phyloP scores from a whole-genome alignment of 805 yeast genomes.

The Vanderwaltozyma yarrowii region DNA sequence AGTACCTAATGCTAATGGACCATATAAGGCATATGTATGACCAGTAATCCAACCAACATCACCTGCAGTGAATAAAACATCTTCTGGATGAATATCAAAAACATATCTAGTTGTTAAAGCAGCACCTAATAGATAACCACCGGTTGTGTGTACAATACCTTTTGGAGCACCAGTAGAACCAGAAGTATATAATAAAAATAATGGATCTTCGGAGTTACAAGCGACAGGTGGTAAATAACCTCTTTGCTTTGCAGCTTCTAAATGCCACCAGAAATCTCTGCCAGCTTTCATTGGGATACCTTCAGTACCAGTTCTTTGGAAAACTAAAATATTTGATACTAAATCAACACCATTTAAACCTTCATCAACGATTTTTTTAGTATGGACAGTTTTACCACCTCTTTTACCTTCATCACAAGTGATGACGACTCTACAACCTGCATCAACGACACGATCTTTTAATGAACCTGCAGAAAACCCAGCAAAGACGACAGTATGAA shows the following conservation, averaged over 20 bases:
- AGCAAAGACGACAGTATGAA: slow-evolving; percentile 93
- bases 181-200: slow-evolving; percentile 90
- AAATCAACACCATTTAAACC: slow-evolving; percentile 65
- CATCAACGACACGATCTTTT: slow-evolving; percentile 83
- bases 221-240: slow-evolving; percentile 81
- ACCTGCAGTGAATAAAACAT: slow-evolving; percentile 90
- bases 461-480: slow-evolving; percentile 93
- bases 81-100: slow-evolving; percentile 84
- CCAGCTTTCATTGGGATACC: slow-evolving; percentile 63
- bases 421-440: slow-evolving; percentile 73
- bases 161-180: slow-evolving; percentile 98
- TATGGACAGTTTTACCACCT: slow-evolving; percentile 88
- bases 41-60: slow-evolving; percentile 99
- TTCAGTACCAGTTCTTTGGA: slow-evolving; percentile 73
- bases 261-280: slow-evolving; percentile 96
- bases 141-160: slow-evolving; percentile 94
- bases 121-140: slow-evolving; percentile 90
- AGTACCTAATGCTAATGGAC: slow-evolving; percentile 82
- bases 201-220: slow-evolving; percentile 86
- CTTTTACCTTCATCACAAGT: slow-evolving; percentile 94
- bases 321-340: slow-evolving; percentile 78
- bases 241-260: slow-evolving; percentile 69
- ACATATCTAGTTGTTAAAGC: slow-evolving; percentile 84
- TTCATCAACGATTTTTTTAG: slow-evolving; percentile 92
- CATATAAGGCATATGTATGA: slow-evolving; percentile 91